Evolutionary conservation across 1,139 yeast species (phyloP), one percentile per base, ranked within the genome.

Genomic region (Zygotorulaspora mrakii): DNA sequence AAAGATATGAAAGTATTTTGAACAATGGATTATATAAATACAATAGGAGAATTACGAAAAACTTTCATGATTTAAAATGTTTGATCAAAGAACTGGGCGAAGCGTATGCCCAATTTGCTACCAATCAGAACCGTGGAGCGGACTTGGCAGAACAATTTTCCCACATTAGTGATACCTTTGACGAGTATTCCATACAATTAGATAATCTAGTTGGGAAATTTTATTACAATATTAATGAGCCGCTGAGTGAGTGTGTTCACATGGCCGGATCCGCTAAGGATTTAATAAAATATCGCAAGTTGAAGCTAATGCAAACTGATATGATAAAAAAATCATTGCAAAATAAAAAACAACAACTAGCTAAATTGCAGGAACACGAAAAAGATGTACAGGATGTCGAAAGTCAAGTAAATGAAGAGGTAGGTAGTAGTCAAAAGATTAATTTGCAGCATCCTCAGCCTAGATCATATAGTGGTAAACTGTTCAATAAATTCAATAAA

Each of bases 211-310:
- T 82, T n/a, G 74, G 78, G 28, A 76, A 78, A 33, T 67, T 89
- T 33, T 80, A 85, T 47, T 76, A 86, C 7, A 77, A 79, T 40
- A 81, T 88, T 51, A 75, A 86, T 28, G 97, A 89, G 57, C 95
- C 95, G 3, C 67, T 89, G 23, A 80, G 85, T 5, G 96, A 89
- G 57, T 76, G 85, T 12, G 88, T 83, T 10, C 87, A 84, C 54
- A 79, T 82, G 62, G 78, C 94, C 0, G 70, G 73, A 4, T 80
- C 82, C 0, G 76, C 83, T 1, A 73, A 83, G 35, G 74, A 77
- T 31, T 76, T 89, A 11, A 70, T 82, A 35, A 82, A 79, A 54
- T 89, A 75, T 58, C 77, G 89, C 40, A 71, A 74, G 31, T 73
- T 80, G 51, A 89, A 91, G 59, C 66, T 76, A 8, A 66, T 80